Evolutionary conservation across 257 asterid species (phyloP), one percentile per base, ranked within the genome.

Genomic region (Gynochthodes officinalis): DNA sequence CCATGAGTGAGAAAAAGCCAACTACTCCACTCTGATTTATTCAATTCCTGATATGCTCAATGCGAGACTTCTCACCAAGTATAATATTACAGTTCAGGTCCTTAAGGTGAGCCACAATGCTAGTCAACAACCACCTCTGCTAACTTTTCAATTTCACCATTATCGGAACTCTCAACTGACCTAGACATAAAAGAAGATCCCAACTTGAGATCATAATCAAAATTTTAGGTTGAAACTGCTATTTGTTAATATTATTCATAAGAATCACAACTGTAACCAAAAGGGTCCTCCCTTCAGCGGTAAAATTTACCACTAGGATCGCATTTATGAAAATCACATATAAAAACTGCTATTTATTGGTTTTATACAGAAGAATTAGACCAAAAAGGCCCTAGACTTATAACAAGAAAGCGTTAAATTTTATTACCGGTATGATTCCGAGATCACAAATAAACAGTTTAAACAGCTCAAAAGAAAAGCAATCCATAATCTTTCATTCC

Each of bases 1-100:
- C 91, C 60, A 86, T 67, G 80, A 82, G 85, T 78, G 87, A 76
- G 53, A 64, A 64, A 39, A 23, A 82, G 71, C 89, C 81, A 68
- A 76, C 80, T 81, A 57, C 82, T 82, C 72, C 82, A 77, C 95
- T 70, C 49, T 6, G n/a, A 39, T 19, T 82, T 87, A 60, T 40
- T 39, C 73, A 74, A 67, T 52, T 40, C 27, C 15, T 2, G 23
- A 23, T 33, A 4, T 44, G 58, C 67, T 16, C 32, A 64, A 64
- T 37, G 33, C 16, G 13, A 23, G 54, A 63, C 39, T 33, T 52
- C 44, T 42, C 19, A 18, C 32, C n/a, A 53, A 53, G 28, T 10
- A 28, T 28, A 39, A 59, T 60, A 40, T n/a, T 16, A 50, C 40
- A 28, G 58, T 32, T 50, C 14, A 35, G 10, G n/a, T n/a, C n/a